These are phyloP conservation scores for Aspergillus bertholletiae DNA, from an alignment of 495 filamentous ascomycete species.

Conservation along the genomic window DNA sequence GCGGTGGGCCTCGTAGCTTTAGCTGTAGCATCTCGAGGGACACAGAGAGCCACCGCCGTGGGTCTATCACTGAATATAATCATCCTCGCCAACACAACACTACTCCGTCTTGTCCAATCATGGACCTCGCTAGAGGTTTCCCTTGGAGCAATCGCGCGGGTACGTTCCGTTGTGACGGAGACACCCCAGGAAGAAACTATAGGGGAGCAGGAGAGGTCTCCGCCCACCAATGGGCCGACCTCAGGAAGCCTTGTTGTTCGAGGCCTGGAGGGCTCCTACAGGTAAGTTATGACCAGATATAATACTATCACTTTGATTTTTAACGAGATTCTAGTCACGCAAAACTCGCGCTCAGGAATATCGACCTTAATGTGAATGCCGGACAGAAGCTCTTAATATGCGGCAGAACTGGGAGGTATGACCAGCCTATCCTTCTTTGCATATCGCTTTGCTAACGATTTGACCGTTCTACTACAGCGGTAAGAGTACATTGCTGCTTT, in stretches of 20 bases:
- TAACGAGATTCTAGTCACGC: neutral
- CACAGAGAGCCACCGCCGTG: constrained; percentile 23
- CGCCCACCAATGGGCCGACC: neutral
- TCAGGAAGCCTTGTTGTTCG: neutral
- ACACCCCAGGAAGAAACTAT: neutral
- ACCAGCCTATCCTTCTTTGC: neutral
- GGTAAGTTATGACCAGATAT: neutral
- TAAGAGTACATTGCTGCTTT: neutral
- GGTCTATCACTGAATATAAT: constrained; percentile 28
- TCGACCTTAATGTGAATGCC: neutral
- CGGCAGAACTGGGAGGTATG: neutral
- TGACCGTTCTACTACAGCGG: neutral
- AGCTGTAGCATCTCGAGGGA: constrained; percentile 13
- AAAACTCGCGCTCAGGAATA: neutral
- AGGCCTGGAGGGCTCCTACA: neutral
- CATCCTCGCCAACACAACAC: constrained; percentile 16
- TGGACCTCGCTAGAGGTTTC: constrained; percentile 40
- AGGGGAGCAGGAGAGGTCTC: neutral
- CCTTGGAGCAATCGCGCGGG: neutral
- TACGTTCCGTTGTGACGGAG: neutral
- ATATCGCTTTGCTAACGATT: neutral
- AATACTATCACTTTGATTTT: neutral
- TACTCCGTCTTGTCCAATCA: constrained; percentile 28
- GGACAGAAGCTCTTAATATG: neutral
- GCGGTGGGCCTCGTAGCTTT: constrained; percentile 19